Evolutionary conservation across 2,329 filamentous ascomycete genomes (phyloP), one percentile per base, ranked within the genome.

Genomic region (Fusarium nodosum): DNA sequence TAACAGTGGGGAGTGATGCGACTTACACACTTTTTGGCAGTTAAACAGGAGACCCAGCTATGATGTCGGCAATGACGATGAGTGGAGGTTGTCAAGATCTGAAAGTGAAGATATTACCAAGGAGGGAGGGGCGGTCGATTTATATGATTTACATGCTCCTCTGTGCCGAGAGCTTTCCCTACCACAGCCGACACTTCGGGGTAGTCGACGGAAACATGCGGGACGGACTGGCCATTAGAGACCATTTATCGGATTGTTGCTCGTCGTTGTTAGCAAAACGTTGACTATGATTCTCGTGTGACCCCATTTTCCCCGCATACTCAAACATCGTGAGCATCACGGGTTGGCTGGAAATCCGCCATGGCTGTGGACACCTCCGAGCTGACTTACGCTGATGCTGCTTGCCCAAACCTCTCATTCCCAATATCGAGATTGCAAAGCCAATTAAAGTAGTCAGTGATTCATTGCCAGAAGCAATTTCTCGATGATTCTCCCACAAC

Each of bases 181-280:
- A 56, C 68, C 66, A 63, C 73, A 75, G 74, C 74, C 76, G 76
- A 77, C 55, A 41, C 55, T 54, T 75, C 60, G 66, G 71, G 54
- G 58, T 56, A 44, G 39, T 59, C 39, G 30, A 74, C 76, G 76
- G 76, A 73, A 77, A 77, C 74, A 77, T 77, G 74, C 76, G 76
- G 76, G 72, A 77, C 64, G 63, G 59, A 30, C 56, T 62, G 46
- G 55, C 57, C 57, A 52, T 72, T 60, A 51, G 45, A 68, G 58
- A 56, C 55, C 66, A 65, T 74, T 60, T 54, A 65, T 64, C 69
- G 68, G 57, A 64, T 50, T 64, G 48, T 66, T 54, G 60, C 56
- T 63, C 48, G 46, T 59, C 44, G 55, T 42, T 56, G 48, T 52
- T 71, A 64, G 58, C 59, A 68, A 70, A 59, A 60, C 44, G 60